These are phyloP conservation scores for Jaminaea rosea DNA, from an alignment of 1,284 basidiomycete genomes.

Conservation along the genomic window DNA sequence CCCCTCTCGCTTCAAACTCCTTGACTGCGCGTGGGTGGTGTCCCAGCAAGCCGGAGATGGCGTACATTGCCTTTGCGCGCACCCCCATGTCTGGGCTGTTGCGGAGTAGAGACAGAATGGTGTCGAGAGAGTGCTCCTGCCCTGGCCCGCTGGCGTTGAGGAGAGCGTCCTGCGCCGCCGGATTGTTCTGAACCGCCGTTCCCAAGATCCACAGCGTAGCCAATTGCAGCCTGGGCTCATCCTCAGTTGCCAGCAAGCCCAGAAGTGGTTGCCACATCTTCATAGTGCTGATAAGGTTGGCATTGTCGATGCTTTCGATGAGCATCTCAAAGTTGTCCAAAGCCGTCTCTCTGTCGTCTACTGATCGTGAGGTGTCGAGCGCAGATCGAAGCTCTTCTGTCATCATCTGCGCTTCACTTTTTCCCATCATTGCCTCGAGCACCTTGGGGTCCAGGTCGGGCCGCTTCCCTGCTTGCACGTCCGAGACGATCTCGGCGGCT, in stretches of 20 bases:
- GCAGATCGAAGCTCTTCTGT: conserved; percentile 37
- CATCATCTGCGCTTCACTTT: conserved; percentile 45
- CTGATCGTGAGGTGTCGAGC: conserved; percentile 17
- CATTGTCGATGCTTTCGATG: conserved; percentile 89
- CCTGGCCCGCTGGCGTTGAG: conserved; percentile 49
- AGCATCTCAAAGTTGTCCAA: conserved; percentile 95
- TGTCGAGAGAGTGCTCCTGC: conserved; percentile 55
- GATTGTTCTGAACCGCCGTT: conserved; percentile 91
- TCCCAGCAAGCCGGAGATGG: conserved; percentile 73
- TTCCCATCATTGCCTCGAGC: conserved; percentile 45
- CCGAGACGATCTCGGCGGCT: conserved; percentile 19
- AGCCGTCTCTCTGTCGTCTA: conserved; percentile 57
- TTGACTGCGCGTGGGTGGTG: conserved; percentile 66
- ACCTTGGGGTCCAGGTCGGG: conserved; percentile 40
- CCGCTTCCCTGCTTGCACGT: conserved; percentile 30
- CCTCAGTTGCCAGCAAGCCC: conserved; percentile 57
- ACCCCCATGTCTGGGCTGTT: conserved; percentile 52
- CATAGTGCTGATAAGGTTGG: conserved; percentile 76
- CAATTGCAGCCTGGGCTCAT: conserved; percentile 54
- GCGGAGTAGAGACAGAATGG: conserved; percentile 47
- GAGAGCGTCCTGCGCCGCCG: conserved; percentile 67
- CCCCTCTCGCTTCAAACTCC: conserved; percentile 56
- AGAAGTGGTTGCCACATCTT: conserved; percentile 79
- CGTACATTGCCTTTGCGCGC: conserved; percentile 70
- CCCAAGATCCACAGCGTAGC: conserved; percentile 84